Evolutionary conservation across 75 land plant species (phyloP).

Genomic region (Cupressus sempervirens): DNA sequence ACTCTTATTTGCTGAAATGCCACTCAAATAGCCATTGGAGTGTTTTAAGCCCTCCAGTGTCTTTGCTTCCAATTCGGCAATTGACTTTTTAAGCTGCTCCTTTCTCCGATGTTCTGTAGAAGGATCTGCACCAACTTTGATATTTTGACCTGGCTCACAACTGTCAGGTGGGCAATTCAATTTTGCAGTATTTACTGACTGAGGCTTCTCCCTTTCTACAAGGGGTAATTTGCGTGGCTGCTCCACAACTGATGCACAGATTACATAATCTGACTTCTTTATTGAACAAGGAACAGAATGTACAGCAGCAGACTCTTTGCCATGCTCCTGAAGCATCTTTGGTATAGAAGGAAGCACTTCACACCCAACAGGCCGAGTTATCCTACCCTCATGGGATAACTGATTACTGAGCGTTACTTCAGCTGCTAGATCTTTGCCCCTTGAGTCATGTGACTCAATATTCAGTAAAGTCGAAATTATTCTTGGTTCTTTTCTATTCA

Average conservation of each 20-base stretch:
- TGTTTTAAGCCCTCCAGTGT: conserved; percentile 24
- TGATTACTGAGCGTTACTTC: background rate
- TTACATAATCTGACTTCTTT: background rate
- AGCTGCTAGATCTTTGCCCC: background rate
- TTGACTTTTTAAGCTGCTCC: conserved; percentile 31
- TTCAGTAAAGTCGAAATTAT: background rate
- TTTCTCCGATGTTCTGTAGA: conserved; percentile 12
- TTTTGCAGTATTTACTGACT: background rate
- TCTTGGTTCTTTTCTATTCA: background rate
- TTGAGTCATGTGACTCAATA: background rate
- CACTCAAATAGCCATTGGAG: conserved; percentile 8
- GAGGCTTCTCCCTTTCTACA: background rate
- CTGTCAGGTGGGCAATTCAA: background rate
- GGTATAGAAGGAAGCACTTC: background rate
- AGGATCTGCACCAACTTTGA: conserved; percentile 1
- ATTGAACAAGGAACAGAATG: background rate
- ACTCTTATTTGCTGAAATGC: background rate
- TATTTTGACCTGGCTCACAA: background rate
- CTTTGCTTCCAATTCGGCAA: conserved; percentile 33
- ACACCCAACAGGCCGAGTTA: background rate
- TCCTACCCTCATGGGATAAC: background rate
- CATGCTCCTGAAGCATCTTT: background rate
- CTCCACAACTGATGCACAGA: background rate
- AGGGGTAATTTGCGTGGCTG: background rate
- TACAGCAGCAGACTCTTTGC: conserved; percentile 4